Conservation (phyloP, 805 yeast genomes). For the Vanderwaltozyma yarrowii region DNA sequence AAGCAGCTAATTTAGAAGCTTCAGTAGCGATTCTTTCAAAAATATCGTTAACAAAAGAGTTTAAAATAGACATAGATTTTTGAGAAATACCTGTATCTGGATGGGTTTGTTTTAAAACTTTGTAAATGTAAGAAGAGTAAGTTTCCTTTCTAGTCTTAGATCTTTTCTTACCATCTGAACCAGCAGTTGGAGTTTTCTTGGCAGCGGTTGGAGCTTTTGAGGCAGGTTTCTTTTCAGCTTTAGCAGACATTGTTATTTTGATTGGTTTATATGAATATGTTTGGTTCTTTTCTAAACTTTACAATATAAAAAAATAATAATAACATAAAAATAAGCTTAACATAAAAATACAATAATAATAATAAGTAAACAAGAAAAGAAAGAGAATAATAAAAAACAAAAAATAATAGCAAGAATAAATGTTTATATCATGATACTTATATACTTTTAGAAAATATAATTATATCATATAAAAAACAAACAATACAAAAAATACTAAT, state of each 20-base stretch:
- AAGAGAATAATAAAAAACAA: no score
- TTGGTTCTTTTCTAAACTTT: neutral
- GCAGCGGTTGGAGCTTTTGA: conserved; percentile 91
- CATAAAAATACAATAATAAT: no score
- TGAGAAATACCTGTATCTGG: conserved; percentile 99
- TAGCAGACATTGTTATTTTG: conserved; percentile 49
- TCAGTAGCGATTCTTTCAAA: conserved; percentile 97
- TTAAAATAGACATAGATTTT: conserved; percentile 97
- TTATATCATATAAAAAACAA: no score
- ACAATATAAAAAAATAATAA: neutral
- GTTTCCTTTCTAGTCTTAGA: conserved; percentile 95
- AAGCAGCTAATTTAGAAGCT: conserved; percentile 97
- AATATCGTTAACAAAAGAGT: conserved; percentile 96
- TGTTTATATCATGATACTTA: no score
- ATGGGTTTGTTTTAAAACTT: conserved; percentile 96
- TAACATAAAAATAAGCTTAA: neutral
- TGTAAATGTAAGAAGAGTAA: conserved; percentile 95
- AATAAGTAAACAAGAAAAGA: no score
- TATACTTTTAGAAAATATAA: no score
- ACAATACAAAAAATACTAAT: no score
- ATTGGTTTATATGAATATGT: no score
- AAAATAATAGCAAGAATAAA: no score
- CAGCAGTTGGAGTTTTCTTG: conserved; percentile 75
- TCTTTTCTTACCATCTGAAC: conserved; percentile 81
- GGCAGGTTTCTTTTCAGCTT: conserved; percentile 46